Evolutionary conservation across 495 filamentous ascomycete genomes (phyloP).

Genomic region (Aeminium ludgeri): DNA sequence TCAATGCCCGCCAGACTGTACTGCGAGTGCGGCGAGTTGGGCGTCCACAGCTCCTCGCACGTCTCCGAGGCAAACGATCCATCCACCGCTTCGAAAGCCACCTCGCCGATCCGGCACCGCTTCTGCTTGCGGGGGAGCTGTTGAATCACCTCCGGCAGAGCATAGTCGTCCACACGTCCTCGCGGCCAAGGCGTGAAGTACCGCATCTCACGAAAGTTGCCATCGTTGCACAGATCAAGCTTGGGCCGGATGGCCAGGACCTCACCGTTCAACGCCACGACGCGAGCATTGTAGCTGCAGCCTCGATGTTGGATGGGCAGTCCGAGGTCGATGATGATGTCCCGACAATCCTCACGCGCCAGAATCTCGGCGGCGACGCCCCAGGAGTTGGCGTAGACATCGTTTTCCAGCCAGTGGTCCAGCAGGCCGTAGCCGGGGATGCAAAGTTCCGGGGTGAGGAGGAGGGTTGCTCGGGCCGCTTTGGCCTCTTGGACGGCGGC

Average conservation of each 20-base stretch:
- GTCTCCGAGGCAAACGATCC: conserved; percentile 18
- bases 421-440: conserved; percentile 56
- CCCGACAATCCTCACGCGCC: conserved; percentile 44
- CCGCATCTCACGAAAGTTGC: conserved; percentile 51
- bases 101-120: conserved; percentile 10
- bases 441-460: conserved; percentile 62
- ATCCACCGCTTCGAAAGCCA: conserved; percentile 24
- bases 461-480: conserved; percentile 46
- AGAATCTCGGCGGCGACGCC: conserved; percentile 55
- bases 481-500: conserved; percentile 60
- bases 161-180: conserved; percentile 50
- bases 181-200: conserved; percentile 55
- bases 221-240: conserved; percentile 67
- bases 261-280: conserved; percentile 37
- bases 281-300: conserved; percentile 55
- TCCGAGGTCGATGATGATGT: conserved; percentile 50
- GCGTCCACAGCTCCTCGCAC: conserved; percentile 28
- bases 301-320: conserved; percentile 44
- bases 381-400: conserved; percentile 33
- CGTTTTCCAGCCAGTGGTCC: conserved; percentile 51
- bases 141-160: conserved; percentile 40
- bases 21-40: conserved; percentile 25
- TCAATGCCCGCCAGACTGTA: conserved; percentile 27
- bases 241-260: conserved; percentile 58
- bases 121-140: conserved; percentile 31